A percentile compares a stretch with the other conserved stretches of the same genome.
These are phyloP conservation scores for Lasiodiplodia gonubiensis DNA, from an alignment of 2,329 filamentous ascomycete genomes.

Conservation along the genomic window DNA sequence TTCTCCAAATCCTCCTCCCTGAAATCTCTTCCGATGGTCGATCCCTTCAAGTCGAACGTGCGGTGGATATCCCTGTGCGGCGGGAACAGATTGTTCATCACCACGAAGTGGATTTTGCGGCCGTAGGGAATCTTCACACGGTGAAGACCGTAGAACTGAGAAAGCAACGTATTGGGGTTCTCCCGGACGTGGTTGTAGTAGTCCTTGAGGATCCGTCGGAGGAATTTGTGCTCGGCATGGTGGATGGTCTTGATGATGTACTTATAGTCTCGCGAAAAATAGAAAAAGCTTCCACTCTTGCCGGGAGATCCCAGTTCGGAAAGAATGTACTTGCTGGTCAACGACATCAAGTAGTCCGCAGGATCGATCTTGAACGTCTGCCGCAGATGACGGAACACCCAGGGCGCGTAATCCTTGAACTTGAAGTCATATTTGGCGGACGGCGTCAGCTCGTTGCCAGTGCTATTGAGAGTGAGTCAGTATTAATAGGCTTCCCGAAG, in stretches of 20 bases:
- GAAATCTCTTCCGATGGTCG: constrained; percentile 90
- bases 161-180: constrained; percentile 95
- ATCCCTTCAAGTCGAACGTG: constrained; percentile 96
- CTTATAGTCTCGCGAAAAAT: constrained; percentile 99
- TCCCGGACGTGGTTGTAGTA: constrained; percentile 92
- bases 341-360: constrained; percentile 95
- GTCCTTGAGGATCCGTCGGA: constrained; percentile 82
- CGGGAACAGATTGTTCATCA: constrained; percentile 99
- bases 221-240: constrained; percentile 88
- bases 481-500: constrained; percentile 7
- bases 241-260: constrained; percentile 99
- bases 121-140: constrained; percentile 98
- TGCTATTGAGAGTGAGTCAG: constrained; percentile 57
- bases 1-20: constrained; percentile 83
- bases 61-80: constrained; percentile 96
- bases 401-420: constrained; percentile 99
- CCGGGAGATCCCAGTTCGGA: constrained; percentile 96
- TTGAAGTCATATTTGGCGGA: constrained; percentile 99
- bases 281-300: constrained; percentile 99
- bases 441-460: constrained; percentile 94
- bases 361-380: constrained; percentile 89
- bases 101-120: constrained; percentile 97
- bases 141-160: constrained; percentile 96
- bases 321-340: constrained; percentile 98
- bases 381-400: constrained; percentile 95